These are phyloP conservation scores for Parastagonospora nodorum DNA, from an alignment of 2,329 filamentous ascomycete species.

Conservation along the genomic window DNA sequence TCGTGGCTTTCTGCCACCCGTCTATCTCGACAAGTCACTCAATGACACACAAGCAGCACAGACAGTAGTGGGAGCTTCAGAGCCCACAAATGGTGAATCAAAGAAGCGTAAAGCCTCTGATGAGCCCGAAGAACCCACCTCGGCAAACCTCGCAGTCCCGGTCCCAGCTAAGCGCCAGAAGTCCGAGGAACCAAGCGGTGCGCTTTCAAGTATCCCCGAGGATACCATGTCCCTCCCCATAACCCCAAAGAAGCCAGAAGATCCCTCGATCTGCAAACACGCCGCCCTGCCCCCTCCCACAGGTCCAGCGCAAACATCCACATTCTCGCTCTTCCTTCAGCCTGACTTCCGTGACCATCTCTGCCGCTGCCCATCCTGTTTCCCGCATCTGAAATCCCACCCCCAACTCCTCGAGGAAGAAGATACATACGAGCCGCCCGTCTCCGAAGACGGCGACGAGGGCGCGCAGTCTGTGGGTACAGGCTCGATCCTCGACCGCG, in stretches of 20 bases:
- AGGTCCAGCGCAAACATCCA: conserved; percentile 54
- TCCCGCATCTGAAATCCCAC: conserved; percentile 70
- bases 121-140: conserved; percentile 33
- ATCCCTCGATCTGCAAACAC: conserved; percentile 62
- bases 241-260: conserved; percentile 31
- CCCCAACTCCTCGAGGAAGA: conserved; percentile 91
- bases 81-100: conserved; percentile 26
- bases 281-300: conserved; percentile 62
- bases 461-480: conserved; percentile 67
- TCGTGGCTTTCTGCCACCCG: conserved; percentile 75
- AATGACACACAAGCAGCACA: conserved; percentile 16
- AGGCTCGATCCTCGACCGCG: conserved; percentile 84
- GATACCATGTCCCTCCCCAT: conserved; percentile 28
- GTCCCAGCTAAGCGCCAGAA: conserved; percentile 41
- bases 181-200: conserved; percentile 35
- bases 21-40: conserved; percentile 57
- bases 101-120: conserved; percentile 56
- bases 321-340: conserved; percentile 82
- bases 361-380: conserved; percentile 84
- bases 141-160: conserved; percentile 20
- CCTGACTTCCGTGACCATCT: conserved; percentile 78
- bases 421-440: conserved; percentile 88
- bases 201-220: conserved; percentile 44
- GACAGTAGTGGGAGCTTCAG: conserved; percentile 8
- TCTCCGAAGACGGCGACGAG: conserved; percentile 66